These are phyloP conservation scores for Liquidambar formosana DNA, from an alignment of 164 flowering plant species.

Conservation along the genomic window DNA sequence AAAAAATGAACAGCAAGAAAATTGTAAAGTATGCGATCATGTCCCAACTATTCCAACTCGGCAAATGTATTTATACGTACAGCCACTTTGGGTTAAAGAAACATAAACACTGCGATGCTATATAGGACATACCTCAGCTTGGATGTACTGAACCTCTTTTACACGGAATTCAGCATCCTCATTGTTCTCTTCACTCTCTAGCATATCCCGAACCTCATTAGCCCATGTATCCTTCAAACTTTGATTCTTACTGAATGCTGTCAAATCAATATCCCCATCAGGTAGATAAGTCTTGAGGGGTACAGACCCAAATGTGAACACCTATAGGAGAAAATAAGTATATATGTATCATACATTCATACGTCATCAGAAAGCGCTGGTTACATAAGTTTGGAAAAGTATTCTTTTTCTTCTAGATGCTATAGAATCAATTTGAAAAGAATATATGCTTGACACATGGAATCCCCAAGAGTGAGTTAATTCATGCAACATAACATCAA, in stretches of 20 bases:
- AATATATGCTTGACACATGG: not conserved
- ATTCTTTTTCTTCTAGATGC: not conserved
- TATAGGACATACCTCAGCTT: slow-evolving; percentile 25
- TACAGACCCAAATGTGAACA: slow-evolving; percentile 30
- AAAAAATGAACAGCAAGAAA: not conserved
- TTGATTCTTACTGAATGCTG: slow-evolving; percentile 18
- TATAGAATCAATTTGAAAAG: not conserved
- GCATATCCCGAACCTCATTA: slow-evolving; percentile 18
- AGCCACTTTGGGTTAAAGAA: not conserved
- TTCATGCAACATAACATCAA: slow-evolving; percentile 1
- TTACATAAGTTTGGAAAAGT: not conserved
- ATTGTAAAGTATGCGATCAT: not conserved
- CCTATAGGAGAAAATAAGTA: slow-evolving; percentile 12
- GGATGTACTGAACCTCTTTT: slow-evolving; percentile 30
- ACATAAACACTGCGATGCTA: not conserved
- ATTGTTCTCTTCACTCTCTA: slow-evolving; percentile 22
- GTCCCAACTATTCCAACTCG: not conserved
- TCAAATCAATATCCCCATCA: slow-evolving; percentile 35
- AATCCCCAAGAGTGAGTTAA: not conserved
- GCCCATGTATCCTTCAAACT: slow-evolving; percentile 21
- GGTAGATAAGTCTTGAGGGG: slow-evolving; percentile 33
- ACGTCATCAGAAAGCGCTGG: not conserved
- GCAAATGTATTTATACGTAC: not conserved
- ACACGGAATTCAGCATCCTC: slow-evolving; percentile 26
- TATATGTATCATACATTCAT: too few species aligned